Evolutionary conservation across 768 basidiomycete species (phyloP), one percentile per base, ranked within the genome.

Genomic region (Tylopilus sp.): DNA sequence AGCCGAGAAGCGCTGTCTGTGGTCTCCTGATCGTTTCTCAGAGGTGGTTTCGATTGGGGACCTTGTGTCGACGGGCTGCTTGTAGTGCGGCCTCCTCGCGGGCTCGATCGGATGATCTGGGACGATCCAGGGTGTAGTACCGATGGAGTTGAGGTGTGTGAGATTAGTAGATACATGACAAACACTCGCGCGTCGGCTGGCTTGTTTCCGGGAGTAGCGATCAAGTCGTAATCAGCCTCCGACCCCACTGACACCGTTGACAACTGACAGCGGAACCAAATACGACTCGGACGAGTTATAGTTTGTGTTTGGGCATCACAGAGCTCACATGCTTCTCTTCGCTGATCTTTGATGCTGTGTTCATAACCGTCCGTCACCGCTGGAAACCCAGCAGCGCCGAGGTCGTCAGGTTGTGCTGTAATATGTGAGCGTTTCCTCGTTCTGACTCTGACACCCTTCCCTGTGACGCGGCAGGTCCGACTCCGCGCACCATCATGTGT

Each of bases 61-160:
- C 53, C 57, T 61, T 66, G 56, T 61, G 56, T 65, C 46, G 55
- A 56, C 56, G 48, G 54, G 62, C 64, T 62, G 63, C 53, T 50
- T 67, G 63, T 65, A 54, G 68, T 58, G 65, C 59, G 68, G 65
- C 67, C 56, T 65, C 67, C 68, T 61, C 56, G 47, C 63, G 65
- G 57, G 54, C 29, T 49, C 38, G 29, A 49, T 41, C 38, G 25
- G 31, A 40, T 46, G 53, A 46, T 50, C 10, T 44, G 28, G 43
- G 31, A 31, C 13, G 29, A 30, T 30, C 44, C 19, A 44, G 16
- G 16, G 17, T n/a, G 26, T n/a, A 13, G 12, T 19, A 12, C 29
- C n/a, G n/a, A n/a, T n/a, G 41, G 29, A 52, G 52, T 45, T 40
- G 53, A 55, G 46, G 16, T 21, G n/a, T n/a, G n/a, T n/a, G n/a